A percentile compares a stretch with the other conserved stretches of the same genome.
phyloP scores from a whole-genome alignment of 148 eudicot genomes.

The Amaranthus palmeri region DNA sequence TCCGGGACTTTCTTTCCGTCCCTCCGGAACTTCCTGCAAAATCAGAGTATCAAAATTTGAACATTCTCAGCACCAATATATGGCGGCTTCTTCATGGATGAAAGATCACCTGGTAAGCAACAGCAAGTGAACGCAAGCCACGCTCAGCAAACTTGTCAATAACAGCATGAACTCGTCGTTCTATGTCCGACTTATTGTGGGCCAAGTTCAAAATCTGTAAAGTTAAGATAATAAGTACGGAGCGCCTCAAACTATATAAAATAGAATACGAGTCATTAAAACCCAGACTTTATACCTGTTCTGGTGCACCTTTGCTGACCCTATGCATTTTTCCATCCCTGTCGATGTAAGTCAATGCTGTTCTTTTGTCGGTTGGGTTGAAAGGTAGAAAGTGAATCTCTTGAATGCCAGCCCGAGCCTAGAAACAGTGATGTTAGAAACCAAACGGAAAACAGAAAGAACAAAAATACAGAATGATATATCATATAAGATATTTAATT shows the following conservation, averaged over 20 bases:
- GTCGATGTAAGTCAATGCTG: slow-evolving; percentile 89
- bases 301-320: slow-evolving; percentile 99
- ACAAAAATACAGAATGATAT: background rate
- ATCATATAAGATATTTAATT: slow-evolving; percentile 1
- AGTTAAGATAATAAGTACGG: slow-evolving; percentile 13
- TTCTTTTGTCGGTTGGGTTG: slow-evolving; percentile 95
- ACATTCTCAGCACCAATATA: background rate
- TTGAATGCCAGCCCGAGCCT: slow-evolving; percentile 95
- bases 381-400: slow-evolving; percentile 94
- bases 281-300: slow-evolving; percentile 56
- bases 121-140: slow-evolving; percentile 93
- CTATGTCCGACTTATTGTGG: slow-evolving; percentile 88
- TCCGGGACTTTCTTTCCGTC: slow-evolving; percentile 89
- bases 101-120: slow-evolving; percentile 82
- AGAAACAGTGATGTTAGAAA: slow-evolving; percentile 14
- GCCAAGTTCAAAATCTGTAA: slow-evolving; percentile 76
- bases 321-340: slow-evolving; percentile 87
- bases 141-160: slow-evolving; percentile 98
- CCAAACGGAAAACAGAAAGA: slow-evolving; percentile 13
- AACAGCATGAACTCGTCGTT: slow-evolving; percentile 87
- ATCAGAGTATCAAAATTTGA: background rate
- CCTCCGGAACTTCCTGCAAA: slow-evolving; percentile 92
- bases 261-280: background rate
- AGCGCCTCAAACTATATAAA: background rate
- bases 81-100: background rate